phyloP scores from a whole-genome alignment of 352 stramenopile species.

The Pseudoperonospora humuli region DNA sequence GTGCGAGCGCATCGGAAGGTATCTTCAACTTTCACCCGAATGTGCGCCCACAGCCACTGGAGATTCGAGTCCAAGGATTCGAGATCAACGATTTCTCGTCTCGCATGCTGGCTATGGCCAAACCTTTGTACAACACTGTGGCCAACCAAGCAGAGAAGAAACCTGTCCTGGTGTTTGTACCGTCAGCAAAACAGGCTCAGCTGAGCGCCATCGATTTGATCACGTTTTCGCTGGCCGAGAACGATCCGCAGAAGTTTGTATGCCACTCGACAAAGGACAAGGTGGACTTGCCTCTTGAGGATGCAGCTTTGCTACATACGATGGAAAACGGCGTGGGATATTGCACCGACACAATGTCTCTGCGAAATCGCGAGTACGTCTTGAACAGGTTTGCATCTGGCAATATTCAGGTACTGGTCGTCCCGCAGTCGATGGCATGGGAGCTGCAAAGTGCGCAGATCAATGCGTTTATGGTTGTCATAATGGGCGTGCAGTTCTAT shows the following conservation, averaged over 20 bases:
- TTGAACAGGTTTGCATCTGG: conserved; percentile 83
- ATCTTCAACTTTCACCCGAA: conserved; percentile 77
- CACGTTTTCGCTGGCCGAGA: conserved; percentile 90
- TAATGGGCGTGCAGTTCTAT: conserved; percentile 98
- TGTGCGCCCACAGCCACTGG: conserved; percentile 92
- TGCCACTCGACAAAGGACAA: conserved; percentile 22
- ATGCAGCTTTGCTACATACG: conserved; percentile 91
- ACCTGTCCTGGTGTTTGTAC: conserved; percentile 94
- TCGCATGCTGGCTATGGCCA: conserved; percentile 97
- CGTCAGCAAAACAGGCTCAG: conserved; percentile 96
- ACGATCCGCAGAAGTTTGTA: conserved; percentile 66
- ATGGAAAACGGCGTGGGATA: conserved; percentile 93
- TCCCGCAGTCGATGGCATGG: conserved; percentile 93
- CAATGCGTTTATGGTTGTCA: conserved; percentile 90
- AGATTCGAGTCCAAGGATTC: conserved; percentile 97
- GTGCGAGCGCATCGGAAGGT: conserved; percentile 83
- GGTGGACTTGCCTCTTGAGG: conserved; percentile 55
- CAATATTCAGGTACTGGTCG: conserved; percentile 90
- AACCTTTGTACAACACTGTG: conserved; percentile 96
- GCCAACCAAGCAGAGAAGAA: conserved; percentile 82
- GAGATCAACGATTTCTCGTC: conserved; percentile 96
- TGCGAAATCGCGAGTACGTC: conserved; percentile 87
- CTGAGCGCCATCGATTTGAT: conserved; percentile 98
- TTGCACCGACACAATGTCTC: conserved; percentile 89
- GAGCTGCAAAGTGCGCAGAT: conserved; percentile 62